These are phyloP conservation scores for Vicia villosa DNA, from an alignment of 306 rosid genomes.

Conservation along the genomic window DNA sequence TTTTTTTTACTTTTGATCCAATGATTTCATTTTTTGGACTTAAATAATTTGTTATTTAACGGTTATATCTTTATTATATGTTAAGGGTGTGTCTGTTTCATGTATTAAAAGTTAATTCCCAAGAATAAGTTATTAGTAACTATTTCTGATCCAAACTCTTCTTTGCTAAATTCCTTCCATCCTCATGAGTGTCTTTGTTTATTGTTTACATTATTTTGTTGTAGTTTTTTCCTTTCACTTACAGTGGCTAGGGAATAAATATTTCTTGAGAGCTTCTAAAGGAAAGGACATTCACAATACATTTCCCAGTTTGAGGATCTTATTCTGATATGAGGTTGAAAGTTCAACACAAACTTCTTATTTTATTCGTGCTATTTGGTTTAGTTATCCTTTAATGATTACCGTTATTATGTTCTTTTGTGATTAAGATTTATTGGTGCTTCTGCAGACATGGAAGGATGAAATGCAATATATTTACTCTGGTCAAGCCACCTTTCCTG, in stretches of 20 bases:
- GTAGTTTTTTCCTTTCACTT: slow-evolving; percentile 43
- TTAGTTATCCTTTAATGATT: slow-evolving; percentile 18
- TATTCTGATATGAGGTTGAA: slow-evolving; percentile 60
- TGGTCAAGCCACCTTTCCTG: slow-evolving; percentile 55
- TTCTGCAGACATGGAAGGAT: slow-evolving; percentile 80
- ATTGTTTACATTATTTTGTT: neutral
- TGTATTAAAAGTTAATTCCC: too few species aligned
- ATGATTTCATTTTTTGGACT: neutral
- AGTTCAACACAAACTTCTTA: slow-evolving; percentile 18
- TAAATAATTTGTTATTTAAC: slow-evolving; percentile 15
- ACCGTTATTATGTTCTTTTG: slow-evolving; percentile 9
- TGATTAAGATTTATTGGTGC: slow-evolving; percentile 27
- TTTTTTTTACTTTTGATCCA: neutral
- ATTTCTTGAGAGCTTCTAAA: slow-evolving; percentile 65
- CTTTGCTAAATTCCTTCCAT: slow-evolving; percentile 11
- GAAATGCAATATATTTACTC: slow-evolving; percentile 70
- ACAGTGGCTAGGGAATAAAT: slow-evolving; percentile 80
- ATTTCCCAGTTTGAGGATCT: slow-evolving; percentile 67
- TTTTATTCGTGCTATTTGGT: neutral
- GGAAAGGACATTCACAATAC: slow-evolving; percentile 84
- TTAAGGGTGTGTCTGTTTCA: too few species aligned
- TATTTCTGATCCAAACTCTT: neutral
- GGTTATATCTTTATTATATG: neutral
- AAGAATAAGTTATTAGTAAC: too few species aligned
- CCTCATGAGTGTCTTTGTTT: slow-evolving; percentile 17